Base-by-base conservation (phyloP, 768 basidiomycete genomes). In the Holtermanniella nyarrowii region DNA sequence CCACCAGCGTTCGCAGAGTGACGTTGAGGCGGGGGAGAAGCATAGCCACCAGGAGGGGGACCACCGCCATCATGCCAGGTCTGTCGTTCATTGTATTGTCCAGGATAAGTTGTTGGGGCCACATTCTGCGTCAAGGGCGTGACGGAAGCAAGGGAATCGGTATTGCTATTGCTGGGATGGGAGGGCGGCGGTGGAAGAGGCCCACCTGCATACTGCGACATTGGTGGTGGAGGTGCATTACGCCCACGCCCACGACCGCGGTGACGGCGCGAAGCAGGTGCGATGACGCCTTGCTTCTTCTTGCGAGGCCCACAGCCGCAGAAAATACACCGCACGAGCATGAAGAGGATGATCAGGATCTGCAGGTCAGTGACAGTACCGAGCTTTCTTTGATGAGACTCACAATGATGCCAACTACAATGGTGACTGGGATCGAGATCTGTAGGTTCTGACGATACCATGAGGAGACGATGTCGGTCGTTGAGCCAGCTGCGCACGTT, bases 371-470 rank as follows among this genome's bases (percentile, higher is more conserved):
- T 26, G 4, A n/a, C 31, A 54, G 26, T 20, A 23, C 26, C 18
- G 26, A 5, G 3, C 25, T 39, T 31, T 25, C n/a, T 26, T 44
- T 7, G n/a, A 40, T 43, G 3, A n/a, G 7, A 68, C 69, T 61
- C 48, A 70, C 67, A 11, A 67, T 39, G 4, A 71, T 21, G 12
- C 61, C 60, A 16, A 50, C 69, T 14, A 69, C 60, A 16, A 71
- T 57, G 14, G 67, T 71, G 1, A 71, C 63, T 1, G 69, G 69
- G 40, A 71, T 69, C 3, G 67, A 59, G 16, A 69, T 69, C 37
- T 71, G 63, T 11, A 86, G 77, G 72, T 88, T 88, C 55, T 81
- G 78, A 4, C 69, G 73, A 68, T 84, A 86, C 85, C 84, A 85
- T 3, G 84, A 76, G 75, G 82, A 82, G 25, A 80, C 80, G 0